Evolutionary conservation across 2,329 filamentous ascomycete species (phyloP), one percentile per base, ranked within the genome.

Genomic region (Exophiala sp.): DNA sequence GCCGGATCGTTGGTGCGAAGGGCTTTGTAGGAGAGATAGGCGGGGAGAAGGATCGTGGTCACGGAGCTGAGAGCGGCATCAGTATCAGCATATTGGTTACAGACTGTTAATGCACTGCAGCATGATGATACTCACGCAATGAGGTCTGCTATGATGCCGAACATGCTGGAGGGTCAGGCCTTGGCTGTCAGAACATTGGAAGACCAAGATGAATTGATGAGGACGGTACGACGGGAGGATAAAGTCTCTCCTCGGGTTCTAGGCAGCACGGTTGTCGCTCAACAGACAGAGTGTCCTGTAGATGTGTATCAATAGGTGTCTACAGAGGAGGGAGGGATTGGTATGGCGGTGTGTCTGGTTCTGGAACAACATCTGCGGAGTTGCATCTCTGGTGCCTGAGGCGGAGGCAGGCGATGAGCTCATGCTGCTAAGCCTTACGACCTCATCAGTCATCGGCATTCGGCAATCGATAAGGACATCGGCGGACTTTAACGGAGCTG

Each of bases 11-110:
- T 85, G 13, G 88, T 90, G 72, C 93, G 91, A 65, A 98, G 85
- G 42, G 93, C 91, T 76, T 97, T 97, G 79, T 96, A 97, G 58
- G 91, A 95, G 60, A 91, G 90, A 72, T 95, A 97, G 57, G 96
- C 82, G 44, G 93, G 93, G 67, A 97, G 94, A 65, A 96, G 82
- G 65, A 95, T 89, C 49, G 90, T 94, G 52, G 86, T 83, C 66
- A 91, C 70, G 57, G 88, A 91, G 66, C 89, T 95, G 16, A 44
- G 21, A 47, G 39, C n/a, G 23, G 30, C 2, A n/a, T 47, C 23
- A 23, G 45, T 43, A 14, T 13, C 38, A 19, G 23, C 16, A 14
- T 10, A 16, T 43, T 29, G 21, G 21, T n/a, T 39, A 24, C n/a
- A 46, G 42, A 23, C 43, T 18, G 35, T 35, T 8, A 44, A 44